These are phyloP conservation scores for Chlorella sorokiniana DNA, from an alignment of 139 green algal genomes.

Conservation along the genomic window DNA sequence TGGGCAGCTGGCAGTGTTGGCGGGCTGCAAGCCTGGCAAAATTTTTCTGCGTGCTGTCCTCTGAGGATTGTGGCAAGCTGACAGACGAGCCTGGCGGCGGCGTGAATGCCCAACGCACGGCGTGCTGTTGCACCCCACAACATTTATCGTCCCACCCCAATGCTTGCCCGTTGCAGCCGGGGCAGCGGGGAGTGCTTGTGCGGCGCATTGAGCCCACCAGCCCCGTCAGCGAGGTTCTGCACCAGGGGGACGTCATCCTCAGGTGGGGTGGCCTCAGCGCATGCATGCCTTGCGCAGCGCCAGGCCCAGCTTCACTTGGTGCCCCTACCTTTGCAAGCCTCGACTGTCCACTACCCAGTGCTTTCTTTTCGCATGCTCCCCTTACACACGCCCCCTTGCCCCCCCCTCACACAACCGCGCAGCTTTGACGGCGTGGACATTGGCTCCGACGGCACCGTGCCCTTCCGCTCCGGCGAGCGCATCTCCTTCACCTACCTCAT, in stretches of 20 bases:
- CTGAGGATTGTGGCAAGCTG: too few relatives aligned
- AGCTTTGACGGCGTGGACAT: constrained; percentile 86
- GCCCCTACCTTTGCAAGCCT: neutral
- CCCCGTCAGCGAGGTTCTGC: constrained; percentile 53
- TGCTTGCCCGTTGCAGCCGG: constrained; percentile 5
- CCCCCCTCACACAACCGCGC: neutral
- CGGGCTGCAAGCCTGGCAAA: too few relatives aligned
- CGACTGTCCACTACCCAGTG: neutral
- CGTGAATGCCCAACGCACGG: too few relatives aligned
- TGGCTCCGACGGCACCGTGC: constrained; percentile 83
- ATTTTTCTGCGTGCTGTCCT: too few relatives aligned
- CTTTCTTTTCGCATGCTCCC: neutral
- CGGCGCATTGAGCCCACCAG: constrained; percentile 74
- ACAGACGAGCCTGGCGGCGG: too few relatives aligned
- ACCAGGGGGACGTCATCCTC: constrained; percentile 76
- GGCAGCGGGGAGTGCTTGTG: constrained; percentile 79
- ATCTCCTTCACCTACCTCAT: constrained; percentile 96
- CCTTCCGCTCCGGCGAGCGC: constrained; percentile 94
- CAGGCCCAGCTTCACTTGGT: too few relatives aligned
- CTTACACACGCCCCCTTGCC: too few relatives aligned
- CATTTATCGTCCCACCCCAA: neutral
- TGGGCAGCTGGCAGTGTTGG: neutral
- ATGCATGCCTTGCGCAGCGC: too few relatives aligned
- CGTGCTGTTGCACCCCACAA: too few relatives aligned
- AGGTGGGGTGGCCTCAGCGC: constrained; percentile 22